Percentiles rank a stretch among this genome's conserved stretches.
phyloP scores from a whole-genome alignment of 768 basidiomycete genomes.

The Mycena haematopus region DNA sequence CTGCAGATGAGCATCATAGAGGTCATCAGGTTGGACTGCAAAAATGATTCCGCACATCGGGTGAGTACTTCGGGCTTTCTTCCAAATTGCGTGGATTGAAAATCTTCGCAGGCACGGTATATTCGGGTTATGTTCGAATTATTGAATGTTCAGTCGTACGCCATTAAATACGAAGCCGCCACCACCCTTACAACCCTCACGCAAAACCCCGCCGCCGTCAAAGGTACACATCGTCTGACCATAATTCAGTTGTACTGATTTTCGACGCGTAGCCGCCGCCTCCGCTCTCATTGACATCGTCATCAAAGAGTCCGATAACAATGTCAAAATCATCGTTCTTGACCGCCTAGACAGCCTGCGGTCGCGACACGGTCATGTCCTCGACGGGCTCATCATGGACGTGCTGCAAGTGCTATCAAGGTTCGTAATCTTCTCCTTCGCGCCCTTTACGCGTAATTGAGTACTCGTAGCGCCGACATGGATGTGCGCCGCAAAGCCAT shows the following conservation, averaged over 20 bases:
- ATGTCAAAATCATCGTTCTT: constrained; percentile 96
- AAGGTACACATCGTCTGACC: constrained; percentile 61
- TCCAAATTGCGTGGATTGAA: constrained; percentile 9
- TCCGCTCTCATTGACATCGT: constrained; percentile 87
- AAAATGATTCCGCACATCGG: constrained; percentile 80
- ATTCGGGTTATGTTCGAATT: constrained; percentile 94
- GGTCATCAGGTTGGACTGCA: constrained; percentile 88
- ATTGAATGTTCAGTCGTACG: constrained; percentile 86
- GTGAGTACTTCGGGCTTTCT: constrained; percentile 52
- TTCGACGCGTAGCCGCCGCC: constrained; percentile 72
- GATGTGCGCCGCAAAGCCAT: constrained; percentile 96
- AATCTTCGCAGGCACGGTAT: constrained; percentile 73
- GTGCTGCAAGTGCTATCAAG: constrained; percentile 89
- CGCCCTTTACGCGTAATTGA: not conserved
- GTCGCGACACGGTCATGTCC: constrained; percentile 83
- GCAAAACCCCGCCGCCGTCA: constrained; percentile 94
- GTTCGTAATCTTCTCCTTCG: constrained; percentile 40
- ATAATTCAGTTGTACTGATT: not conserved
- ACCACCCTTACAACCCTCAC: constrained; percentile 93
- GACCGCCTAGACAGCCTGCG: constrained; percentile 87
- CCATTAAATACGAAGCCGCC: constrained; percentile 97
- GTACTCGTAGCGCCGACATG: constrained; percentile 79
- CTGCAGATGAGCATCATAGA: constrained; percentile 97
- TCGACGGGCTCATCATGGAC: constrained; percentile 95
- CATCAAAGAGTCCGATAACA: constrained; percentile 97